Percentiles rank a stretch among this genome's conserved stretches.
phyloP scores from a whole-genome alignment of 768 basidiomycete species.

The Psilocybe subaeruginosa region DNA sequence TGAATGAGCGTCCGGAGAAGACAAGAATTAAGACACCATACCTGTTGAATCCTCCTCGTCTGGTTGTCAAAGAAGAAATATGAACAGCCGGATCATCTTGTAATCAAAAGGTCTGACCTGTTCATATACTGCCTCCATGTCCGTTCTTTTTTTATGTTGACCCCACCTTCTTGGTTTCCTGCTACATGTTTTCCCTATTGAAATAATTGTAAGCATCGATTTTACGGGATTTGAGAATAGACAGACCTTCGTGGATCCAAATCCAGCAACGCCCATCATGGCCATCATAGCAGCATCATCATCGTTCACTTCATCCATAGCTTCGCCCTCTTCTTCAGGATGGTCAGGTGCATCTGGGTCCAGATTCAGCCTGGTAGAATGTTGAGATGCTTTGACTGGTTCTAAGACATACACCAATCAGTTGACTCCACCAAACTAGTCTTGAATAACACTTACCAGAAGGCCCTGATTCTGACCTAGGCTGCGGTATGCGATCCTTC shows the following conservation, averaged over 20 bases:
- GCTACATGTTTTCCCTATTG: conserved; percentile 74
- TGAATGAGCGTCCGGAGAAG: conserved; percentile 57
- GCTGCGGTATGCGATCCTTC: conserved; percentile 13
- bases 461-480: conserved; percentile 6
- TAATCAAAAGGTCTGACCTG: conserved; percentile 50
- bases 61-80: conserved; percentile 27
- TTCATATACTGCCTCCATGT: conserved; percentile 99
- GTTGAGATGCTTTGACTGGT: conserved; percentile 17
- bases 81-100: background rate
- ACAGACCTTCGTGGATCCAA: conserved; percentile 81
- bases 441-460: conserved; percentile 15
- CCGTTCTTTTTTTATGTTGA: conserved; percentile 75
- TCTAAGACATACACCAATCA: conserved; percentile 2
- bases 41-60: conserved; percentile 89
- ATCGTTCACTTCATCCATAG: conserved; percentile 57
- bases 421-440: background rate
- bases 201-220: background rate
- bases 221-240: background rate
- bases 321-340: conserved; percentile 46
- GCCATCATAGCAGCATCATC: conserved; percentile 86
- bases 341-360: conserved; percentile 45
- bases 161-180: conserved; percentile 79
- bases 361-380: conserved; percentile 32
- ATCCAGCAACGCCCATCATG: conserved; percentile 87
- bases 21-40: conserved; percentile 26